Base-by-base conservation (phyloP, 202 grass and related monocot genomes). In the Panicum hallii region DNA sequence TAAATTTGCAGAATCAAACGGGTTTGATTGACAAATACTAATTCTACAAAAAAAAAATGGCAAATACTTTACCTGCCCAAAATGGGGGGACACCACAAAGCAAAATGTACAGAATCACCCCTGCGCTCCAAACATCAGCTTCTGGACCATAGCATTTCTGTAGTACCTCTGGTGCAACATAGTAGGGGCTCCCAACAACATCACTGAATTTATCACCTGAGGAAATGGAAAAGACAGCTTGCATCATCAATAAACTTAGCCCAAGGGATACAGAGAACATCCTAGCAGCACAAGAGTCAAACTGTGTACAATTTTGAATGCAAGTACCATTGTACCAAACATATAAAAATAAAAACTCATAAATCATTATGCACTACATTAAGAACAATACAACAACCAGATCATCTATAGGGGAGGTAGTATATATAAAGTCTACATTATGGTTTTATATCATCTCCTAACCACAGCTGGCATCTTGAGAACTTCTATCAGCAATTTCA, bases 91-190 rank as follows among this genome's bases (percentile, higher is more conserved):
- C 91, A 49, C 97, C 97, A 71, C 93, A 94, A 67, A 99, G 88
- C 85, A 99, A 88, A 86, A 99, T 99, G 79, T 99, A 99, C 63
- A 97, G 88, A 88, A 99, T 99, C 48, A 99, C 87, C 36, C 97
- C 97, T 43, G 97, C 97, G 3, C 97, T 99, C 97, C 97, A 99
- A 16, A 99, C 91, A 84, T 99, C 97, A 80, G 97, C 85, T 94
- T 99, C 97, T 70, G 90, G 92, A 52, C 97, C 97, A 90, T 99
- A 99, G 41, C 85, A 94, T 84, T 99, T 99, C 69, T 90, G 84
- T 81, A 99, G 89, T 50, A 99, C 97, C 82, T 99, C 97, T 69
- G 97, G 97, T 42, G 97, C 97, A 58, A 99, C 97, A 87, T 99
- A 99, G 57, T 99, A 97, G 14, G 93, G 97, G 79, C 97, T 99